Base-by-base conservation (phyloP, 176 grass and related monocot species). In the Carex kokanica region DNA sequence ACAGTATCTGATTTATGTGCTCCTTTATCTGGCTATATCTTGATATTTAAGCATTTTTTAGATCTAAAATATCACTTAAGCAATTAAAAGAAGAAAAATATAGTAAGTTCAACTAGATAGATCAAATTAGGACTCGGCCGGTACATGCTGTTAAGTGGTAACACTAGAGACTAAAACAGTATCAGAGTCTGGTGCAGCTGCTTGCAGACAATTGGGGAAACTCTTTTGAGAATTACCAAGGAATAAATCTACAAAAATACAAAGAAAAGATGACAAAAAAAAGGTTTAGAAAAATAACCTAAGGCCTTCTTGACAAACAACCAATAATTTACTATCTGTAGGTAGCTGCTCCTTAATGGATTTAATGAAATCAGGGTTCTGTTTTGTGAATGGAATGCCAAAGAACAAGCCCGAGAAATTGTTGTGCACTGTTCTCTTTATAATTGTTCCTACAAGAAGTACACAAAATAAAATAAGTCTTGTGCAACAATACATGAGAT, bases 231-330 rank as follows among this genome's bases (percentile, higher is more conserved):
- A 54, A 54, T 53, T 29, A 11, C 13, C 2, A 54, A 29, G 20
- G 13, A 17, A 27, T 15, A 31, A 3, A 55, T 31, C 32, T 55
- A 10, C 31, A 13, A 52, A 15, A 15, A 45, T 17, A 49, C 53
- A 25, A n/a, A 74, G 78, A 47, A 31, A 83, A 57, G 45, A 43
- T 23, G 47, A 43, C 8, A 24, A 75, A 49, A 47, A 12, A 14
- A 59, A 18, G 45, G 29, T 60, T 47, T n/a, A 38, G 9, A 5
- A 61, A n/a, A 78, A 86, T 82, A 78, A 98, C 95, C 95, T 90
- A 79, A 98, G 87, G 16, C 95, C 92, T 93, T 94, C 95, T 81
- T 98, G 92, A 81, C 95, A 98, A 62, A 98, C 90, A 29, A 98
- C 38, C 64, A 98, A 88, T 77, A 93, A 60, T 79, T 93, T 98